Evolutionary conservation across 2,329 filamentous ascomycete genomes (phyloP).

Genomic region (Passalora sequoiae): DNA sequence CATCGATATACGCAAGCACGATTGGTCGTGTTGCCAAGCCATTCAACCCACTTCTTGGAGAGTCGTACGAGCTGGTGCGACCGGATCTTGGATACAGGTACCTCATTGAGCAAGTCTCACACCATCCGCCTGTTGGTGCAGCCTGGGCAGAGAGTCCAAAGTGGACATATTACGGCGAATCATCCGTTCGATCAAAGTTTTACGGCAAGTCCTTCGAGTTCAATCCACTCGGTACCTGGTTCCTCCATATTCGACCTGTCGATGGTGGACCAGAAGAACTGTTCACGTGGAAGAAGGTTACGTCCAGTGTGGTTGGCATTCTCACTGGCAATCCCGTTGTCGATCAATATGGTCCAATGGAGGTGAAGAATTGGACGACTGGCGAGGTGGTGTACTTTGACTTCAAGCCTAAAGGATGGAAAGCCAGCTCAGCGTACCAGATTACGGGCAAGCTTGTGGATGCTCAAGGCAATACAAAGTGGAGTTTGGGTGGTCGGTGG

Average conservation of each 20-base stretch:
- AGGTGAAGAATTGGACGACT: conserved; percentile 95
- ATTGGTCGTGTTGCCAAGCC: conserved; percentile 96
- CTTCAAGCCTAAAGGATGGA: conserved; percentile 96
- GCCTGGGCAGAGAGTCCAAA: conserved; percentile 86
- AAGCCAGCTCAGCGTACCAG: conserved; percentile 84
- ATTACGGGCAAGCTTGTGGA: conserved; percentile 82
- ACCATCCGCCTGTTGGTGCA: conserved; percentile 91
- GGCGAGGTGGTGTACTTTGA: conserved; percentile 85
- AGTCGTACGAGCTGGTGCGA: conserved; percentile 93
- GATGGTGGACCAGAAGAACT: conserved; percentile 65
- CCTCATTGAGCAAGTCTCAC: conserved; percentile 96
- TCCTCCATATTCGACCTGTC: conserved; percentile 73
- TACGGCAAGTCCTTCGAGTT: conserved; percentile 97
- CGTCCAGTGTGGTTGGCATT: conserved; percentile 94
- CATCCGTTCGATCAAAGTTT: conserved; percentile 91
- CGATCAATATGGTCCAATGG: conserved; percentile 97
- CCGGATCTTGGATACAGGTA: conserved; percentile 98
- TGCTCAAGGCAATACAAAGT: conserved; percentile 69
- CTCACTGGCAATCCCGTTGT: conserved; percentile 93
- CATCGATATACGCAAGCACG: conserved; percentile 93
- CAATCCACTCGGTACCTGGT: conserved; percentile 95
- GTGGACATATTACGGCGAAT: conserved; percentile 97
- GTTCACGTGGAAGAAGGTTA: conserved; percentile 99
- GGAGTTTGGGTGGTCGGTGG: conserved; percentile 91
- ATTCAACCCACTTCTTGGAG: conserved; percentile 92